phyloP scores from a whole-genome alignment of 139 green algal species.

The Zygnema cylindricum region DNA sequence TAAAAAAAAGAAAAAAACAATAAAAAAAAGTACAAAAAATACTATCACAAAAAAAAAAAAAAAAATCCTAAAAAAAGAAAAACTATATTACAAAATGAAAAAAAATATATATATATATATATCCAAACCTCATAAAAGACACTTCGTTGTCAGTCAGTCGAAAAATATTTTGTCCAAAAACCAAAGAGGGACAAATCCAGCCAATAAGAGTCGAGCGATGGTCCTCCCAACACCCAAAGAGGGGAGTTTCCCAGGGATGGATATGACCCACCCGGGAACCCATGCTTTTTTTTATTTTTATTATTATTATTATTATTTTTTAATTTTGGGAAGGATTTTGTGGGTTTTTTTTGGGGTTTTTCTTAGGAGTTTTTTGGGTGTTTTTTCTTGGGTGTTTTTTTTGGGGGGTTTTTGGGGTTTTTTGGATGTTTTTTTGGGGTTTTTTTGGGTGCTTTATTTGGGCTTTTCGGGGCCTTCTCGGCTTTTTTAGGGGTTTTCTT shows the following conservation, averaged over 20 bases:
- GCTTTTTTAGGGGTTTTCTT: too few relatives aligned
- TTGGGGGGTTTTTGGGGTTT: too few relatives aligned
- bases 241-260: background rate
- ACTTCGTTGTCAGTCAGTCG: background rate
- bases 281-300: background rate
- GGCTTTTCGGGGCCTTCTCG: too few relatives aligned
- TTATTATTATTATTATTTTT: background rate
- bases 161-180: constrained; percentile 13
- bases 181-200: background rate
- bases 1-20: too few relatives aligned
- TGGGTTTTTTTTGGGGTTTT: too few relatives aligned
- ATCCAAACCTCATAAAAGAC: background rate
- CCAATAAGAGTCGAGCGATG: background rate
- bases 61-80: background rate
- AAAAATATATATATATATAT: background rate
- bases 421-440: too few relatives aligned
- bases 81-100: constrained; percentile 6
- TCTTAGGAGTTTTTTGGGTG: too few relatives aligned
- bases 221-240: background rate
- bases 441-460: too few relatives aligned
- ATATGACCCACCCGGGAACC: background rate
- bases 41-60: too few relatives aligned
- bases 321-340: too few relatives aligned
- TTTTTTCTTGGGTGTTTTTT: too few relatives aligned
- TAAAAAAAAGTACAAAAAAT: too few relatives aligned